Conservation (phyloP, 192 early-diverging fungal species). For the Jimgerdemannia flammicorona region DNA sequence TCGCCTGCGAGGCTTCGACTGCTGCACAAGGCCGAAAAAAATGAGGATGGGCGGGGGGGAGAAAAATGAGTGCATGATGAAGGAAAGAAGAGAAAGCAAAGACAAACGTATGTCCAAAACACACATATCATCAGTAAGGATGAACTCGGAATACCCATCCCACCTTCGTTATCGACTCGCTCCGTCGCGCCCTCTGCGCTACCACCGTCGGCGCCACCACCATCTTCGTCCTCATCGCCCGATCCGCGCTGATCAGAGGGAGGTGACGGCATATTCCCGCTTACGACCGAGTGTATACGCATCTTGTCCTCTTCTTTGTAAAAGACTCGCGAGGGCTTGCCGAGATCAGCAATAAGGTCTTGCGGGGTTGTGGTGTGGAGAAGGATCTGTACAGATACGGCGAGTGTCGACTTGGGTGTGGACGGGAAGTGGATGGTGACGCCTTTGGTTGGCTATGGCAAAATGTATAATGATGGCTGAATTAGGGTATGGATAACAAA, state of each 20-base stretch:
- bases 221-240: background rate
- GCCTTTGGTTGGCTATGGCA: conserved; percentile 9
- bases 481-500: background rate
- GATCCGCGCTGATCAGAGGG: conserved; percentile 6
- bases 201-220: conserved; percentile 1
- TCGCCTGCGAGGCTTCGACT: conserved; percentile 28
- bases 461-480: background rate
- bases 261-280: conserved; percentile 5
- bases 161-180: background rate
- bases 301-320: conserved; percentile 73
- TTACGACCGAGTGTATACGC: conserved; percentile 55
- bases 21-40: conserved; percentile 1
- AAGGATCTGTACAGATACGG: conserved; percentile 28
- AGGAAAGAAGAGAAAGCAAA: background rate
- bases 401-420: conserved; percentile 5
- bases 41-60: background rate
- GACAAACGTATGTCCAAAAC: background rate
- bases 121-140: background rate
- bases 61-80: background rate
- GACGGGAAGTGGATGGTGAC: conserved; percentile 10
- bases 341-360: conserved; percentile 68
- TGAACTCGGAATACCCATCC: too few species aligned
- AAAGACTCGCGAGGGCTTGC: conserved; percentile 55
- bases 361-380: conserved; percentile 59
- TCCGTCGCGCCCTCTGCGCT: background rate